Evolutionary conservation across 2,329 filamentous ascomycete genomes (phyloP), one percentile per base, ranked within the genome.

Genomic region (Aspergillus ruber): DNA sequence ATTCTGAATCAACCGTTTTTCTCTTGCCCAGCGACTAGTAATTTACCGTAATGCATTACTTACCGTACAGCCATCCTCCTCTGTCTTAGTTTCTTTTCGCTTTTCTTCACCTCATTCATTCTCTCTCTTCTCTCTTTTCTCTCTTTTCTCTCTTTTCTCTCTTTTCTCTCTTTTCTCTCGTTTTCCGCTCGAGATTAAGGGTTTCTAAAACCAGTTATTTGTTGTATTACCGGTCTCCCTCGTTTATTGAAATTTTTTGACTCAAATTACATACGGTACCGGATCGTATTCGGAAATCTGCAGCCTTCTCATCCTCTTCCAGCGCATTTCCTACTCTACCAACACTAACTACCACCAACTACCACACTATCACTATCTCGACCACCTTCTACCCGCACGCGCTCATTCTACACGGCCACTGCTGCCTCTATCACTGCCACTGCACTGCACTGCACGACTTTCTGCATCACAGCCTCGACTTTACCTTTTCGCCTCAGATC

Each of bases 401-500:
- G 25, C 25, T 29, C 25, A 10, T 29, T 10, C 25, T 29, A 29
- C 25, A 29, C 25, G 25, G 10, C 7, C 13, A 10, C 18, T 13
- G 17, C n/a, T n/a, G 15, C 20, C 23, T 43, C 23, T n/a, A 8
- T 32, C 25, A 15, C 23, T 42, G 33, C 43, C 46, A 47, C 48
- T 51, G 10, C 53, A 36, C 49, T 46, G 46, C 46, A 45, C 44
- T 47, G 47, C 42, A 36, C 33, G 6, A 36, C n/a, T 36, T 36
- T 6, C 13, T 50, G 41, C 46, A 48, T 29, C 36, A 44, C 46
- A 27, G 17, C 27, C 20, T 44, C 20, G 33, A 17, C 32, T 42
- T 27, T 41, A 13, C 33, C 3, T 33, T 36, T 15, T 32, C 23
- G 17, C 45, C 46, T 46, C 45, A 48, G 51, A 54, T 59, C 56